Conservation (phyloP, 148 eudicot species). For the Rhododendron mucronatum region DNA sequence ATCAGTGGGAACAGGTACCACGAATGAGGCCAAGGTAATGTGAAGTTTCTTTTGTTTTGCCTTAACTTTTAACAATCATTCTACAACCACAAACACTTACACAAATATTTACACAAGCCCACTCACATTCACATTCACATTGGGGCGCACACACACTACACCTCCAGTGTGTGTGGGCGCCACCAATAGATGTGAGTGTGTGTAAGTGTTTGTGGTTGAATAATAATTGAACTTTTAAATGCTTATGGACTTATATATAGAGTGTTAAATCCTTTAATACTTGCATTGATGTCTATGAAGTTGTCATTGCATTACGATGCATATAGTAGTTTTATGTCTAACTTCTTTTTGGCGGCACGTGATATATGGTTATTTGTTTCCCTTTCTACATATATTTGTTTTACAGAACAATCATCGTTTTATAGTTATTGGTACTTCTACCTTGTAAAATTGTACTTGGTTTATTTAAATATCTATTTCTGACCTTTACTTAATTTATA, state of each 20-base stretch:
- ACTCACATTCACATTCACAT: no score
- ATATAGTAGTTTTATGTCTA: background rate
- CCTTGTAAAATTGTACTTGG: background rate
- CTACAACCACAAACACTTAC: no score
- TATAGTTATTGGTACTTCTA: background rate
- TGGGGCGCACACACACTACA: no score
- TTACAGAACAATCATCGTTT: background rate
- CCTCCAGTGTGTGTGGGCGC: no score
- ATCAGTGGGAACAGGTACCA: conserved; percentile 34
- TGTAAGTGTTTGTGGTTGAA: no score
- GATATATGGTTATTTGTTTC: background rate
- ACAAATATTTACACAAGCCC: no score
- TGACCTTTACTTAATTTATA: background rate
- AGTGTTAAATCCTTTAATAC: background rate
- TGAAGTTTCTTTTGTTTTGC: conserved; percentile 2
- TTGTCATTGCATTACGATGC: background rate
- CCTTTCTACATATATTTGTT: background rate
- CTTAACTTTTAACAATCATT: background rate
- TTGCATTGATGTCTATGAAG: background rate
- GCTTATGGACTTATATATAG: background rate
- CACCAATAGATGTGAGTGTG: no score
- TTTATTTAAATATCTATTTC: background rate
- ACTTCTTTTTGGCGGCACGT: background rate
- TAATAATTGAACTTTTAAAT: background rate
- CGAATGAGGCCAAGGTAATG: conserved; percentile 31